Evolutionary conservation across 495 filamentous ascomycete genomes (phyloP).

Genomic region (Xylaria intraflava): DNA sequence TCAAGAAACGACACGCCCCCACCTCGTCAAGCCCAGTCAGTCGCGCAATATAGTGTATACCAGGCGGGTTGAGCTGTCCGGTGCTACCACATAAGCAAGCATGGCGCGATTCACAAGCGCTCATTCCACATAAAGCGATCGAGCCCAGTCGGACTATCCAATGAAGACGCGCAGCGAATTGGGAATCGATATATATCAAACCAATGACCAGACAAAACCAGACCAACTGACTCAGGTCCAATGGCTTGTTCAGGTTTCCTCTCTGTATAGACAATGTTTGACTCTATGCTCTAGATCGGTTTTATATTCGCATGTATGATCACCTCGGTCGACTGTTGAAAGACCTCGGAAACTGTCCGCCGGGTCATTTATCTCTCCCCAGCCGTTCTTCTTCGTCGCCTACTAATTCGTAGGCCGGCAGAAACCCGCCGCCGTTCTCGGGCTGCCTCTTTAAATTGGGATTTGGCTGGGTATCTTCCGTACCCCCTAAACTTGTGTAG

Average conservation of each 20-base stretch:
- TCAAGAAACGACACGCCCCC: too few relatives aligned
- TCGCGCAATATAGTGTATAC: too few relatives aligned
- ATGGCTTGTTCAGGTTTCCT: not conserved
- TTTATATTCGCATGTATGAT: not conserved
- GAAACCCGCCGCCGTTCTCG: conserved; percentile 39
- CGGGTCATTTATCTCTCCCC: conserved; percentile 55
- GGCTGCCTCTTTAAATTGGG: conserved; percentile 53
- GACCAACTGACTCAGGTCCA: too few relatives aligned
- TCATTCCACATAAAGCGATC: too few relatives aligned
- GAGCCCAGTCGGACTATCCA: too few relatives aligned
- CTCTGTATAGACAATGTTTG: not conserved
- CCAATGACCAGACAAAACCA: too few relatives aligned
- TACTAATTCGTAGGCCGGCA: conserved; percentile 80
- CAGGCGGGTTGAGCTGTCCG: too few relatives aligned
- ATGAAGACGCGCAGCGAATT: too few relatives aligned
- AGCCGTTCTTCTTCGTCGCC: conserved; percentile 81
- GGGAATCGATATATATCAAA: too few relatives aligned
- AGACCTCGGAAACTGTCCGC: not conserved
- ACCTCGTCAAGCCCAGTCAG: too few relatives aligned
- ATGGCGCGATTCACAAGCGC: too few relatives aligned
- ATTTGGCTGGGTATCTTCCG: conserved; percentile 85
- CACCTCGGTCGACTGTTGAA: not conserved
- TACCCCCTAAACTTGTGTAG: conserved; percentile 83
- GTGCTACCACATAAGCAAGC: too few relatives aligned
- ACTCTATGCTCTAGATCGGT: conserved; percentile 3